Evolutionary conservation across 257 asterid genomes (phyloP), one percentile per base, ranked within the genome.

Genomic region (Fraxinus americana): DNA sequence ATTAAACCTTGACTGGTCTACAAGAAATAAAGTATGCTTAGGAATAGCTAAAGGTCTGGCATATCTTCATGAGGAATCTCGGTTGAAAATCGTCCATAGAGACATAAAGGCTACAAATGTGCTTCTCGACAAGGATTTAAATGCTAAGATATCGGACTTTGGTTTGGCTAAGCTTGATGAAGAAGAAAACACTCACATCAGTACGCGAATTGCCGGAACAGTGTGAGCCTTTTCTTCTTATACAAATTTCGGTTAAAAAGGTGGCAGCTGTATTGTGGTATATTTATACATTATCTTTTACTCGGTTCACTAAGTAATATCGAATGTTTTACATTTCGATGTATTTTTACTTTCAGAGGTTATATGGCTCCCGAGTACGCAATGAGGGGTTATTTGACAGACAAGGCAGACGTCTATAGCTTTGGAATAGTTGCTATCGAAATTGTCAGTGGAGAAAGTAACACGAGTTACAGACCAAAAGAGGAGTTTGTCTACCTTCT

Each of bases 361-460:
- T 91, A 91, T 66, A 91, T 91, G 92, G 97, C 97, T 32, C 97
- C 97, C 14, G 97, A 91, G 83, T 91, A 90, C 23, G 97, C 94
- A 11, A 87, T 88, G 94, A 83, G 92, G 36, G 97, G 97, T 35
- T 87, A 90, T 67, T 82, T 91, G 73, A 88, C 97, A 5, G 94
- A 91, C 85, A 91, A 91, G 85, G 97, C 94, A 25, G 97, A 91
- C 10, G 97, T 90, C 21, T 91, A 91, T 85, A 91, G 97, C 80
- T 91, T 87, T 27, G 97, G 97, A 39, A 81, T 91, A 57, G 94
- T 91, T 75, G 86, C 84, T 6, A 79, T 91, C 13, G 97, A 91
- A 84, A 86, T 89, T 16, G 94, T 91, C 70, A 87, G 97, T 67
- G 97, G 97, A 66, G 90, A 83, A 79, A 87, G 92, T 45, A 90